Evolutionary conservation across 2,329 filamentous ascomycete genomes (phyloP).

Genomic region (Aspergillus arachidicola): DNA sequence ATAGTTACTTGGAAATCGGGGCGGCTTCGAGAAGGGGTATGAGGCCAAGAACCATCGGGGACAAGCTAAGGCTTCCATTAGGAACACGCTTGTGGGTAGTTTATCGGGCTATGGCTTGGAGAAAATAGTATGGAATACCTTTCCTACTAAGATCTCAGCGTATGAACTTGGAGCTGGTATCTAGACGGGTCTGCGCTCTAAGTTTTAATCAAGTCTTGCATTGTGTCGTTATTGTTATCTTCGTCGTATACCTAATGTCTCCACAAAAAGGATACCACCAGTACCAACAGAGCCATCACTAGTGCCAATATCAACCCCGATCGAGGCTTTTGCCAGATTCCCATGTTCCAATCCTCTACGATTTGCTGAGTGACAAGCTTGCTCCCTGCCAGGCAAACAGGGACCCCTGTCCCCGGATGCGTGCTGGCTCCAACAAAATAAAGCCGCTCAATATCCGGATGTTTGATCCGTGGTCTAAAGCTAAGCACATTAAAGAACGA

Average conservation of each 20-base stretch:
- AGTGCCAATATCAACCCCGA: background rate
- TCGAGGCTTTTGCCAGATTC: background rate
- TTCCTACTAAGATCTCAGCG: background rate
- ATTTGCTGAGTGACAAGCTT: slow-evolving; percentile 16
- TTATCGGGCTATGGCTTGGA: background rate
- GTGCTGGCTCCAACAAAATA: slow-evolving; percentile 77
- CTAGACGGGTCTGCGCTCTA: too few species aligned
- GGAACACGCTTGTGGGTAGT: background rate
- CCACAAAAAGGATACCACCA: background rate
- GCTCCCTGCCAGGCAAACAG: slow-evolving; percentile 50
- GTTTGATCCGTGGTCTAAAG: slow-evolving; percentile 35
- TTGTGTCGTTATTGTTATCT: background rate
- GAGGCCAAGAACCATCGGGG: background rate
- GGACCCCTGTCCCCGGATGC: slow-evolving; percentile 75
- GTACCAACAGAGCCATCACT: background rate
- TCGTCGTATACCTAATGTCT: background rate
- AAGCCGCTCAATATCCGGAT: slow-evolving; percentile 32
- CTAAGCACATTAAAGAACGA: slow-evolving; percentile 61
- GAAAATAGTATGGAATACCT: background rate
- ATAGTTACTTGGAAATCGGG: slow-evolving; percentile 77
- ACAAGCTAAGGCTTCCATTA: background rate
- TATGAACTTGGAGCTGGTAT: background rate
- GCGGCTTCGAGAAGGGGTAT: background rate
- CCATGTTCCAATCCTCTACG: background rate
- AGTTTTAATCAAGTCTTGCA: too few species aligned